Base-by-base conservation (phyloP, 257 asterid genomes). In the Solanum acaule region DNA sequence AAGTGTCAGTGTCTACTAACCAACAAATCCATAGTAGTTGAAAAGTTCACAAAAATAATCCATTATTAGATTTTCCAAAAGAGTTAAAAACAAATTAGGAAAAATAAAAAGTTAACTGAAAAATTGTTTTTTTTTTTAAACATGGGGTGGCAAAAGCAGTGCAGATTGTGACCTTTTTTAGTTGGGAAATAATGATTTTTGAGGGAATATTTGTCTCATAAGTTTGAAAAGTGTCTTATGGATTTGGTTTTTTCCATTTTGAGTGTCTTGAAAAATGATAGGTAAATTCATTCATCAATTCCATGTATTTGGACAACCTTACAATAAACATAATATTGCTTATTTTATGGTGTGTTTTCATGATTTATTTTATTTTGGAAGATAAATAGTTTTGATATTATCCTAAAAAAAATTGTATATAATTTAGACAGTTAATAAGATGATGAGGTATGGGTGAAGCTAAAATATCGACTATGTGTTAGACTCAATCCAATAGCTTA, bases 101-200 rank as follows among this genome's bases (percentile, higher is more conserved):
- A 65, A 67, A 35, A 18, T 16, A 49, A 86, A 29, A 29, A 16
- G 16, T 31, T 5, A n/a, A 27, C 65, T 79, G 63, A 33, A 13
- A 29, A 79, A 27, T 25, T 25, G 27, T 1, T 9, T n/a, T 6
- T 52, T 3, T 59, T 68, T 6, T 70, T 1, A 63, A 25, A 27
- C 65, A 6, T 82, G 33, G 84, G 49, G 91, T 89, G 93, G 92
- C 90, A 79, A 89, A 92, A 89, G 89, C 76, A 73, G 70, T 92
- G 88, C 63, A 75, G 71, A 92, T 88, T 73, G 35, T 86, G n/a
- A 91, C 88, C 89, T 63, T 82, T 46, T 33, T 38, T 35, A 25
- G 59, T 25, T 78, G 72, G 40, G 73, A 76, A 71, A 86, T 73
- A 77, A 86, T 73, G 22, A 42, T 61, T 68, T 70, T 33, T 67